Base-by-base conservation (phyloP, 2,329 filamentous ascomycete genomes). In the Hysterium pulicare region DNA sequence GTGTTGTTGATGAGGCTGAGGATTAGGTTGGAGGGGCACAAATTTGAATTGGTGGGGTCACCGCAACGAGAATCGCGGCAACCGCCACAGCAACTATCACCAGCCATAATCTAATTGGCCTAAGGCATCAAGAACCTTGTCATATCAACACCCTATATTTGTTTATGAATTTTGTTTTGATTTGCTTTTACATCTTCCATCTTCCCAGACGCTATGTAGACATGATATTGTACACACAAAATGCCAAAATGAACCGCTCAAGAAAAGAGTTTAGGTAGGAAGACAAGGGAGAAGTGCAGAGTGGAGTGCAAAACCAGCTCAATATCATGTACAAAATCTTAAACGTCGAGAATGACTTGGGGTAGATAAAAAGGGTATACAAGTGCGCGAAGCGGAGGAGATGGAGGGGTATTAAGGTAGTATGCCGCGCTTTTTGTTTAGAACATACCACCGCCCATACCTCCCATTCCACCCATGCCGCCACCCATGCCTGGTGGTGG, bases 371-470 rank as follows among this genome's bases (percentile, higher is more conserved):
- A 54, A 54, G 57, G 58, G 53, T 60, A 62, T 62, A 64, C 50
- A 51, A 46, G 50, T 59, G 49, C 7, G 34, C 7, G 21, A 21
- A 26, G 37, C 5, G 17, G 41, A 49, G 42, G 33, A 52, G 53
- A 54, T 56, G 55, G 60, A 50, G 55, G 50, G 53, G 55, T 42
- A 56, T 58, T 50, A 50, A 50, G 48, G 60, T 45, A 47, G 53
- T 52, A 49, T 45, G 45, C 51, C 33, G 35, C 40, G 38, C 40
- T 49, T 46, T 47, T 26, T 46, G 41, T 57, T 74, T 78, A 79
- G 72, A 79, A 79, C 83, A 87, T 87, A 54, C 81, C 81, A 45
- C 76, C 77, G 30, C 75, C 76, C 77, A 84, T 85, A 51, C 81
- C 79, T 38, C 78, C 77, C 69, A 76, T 77, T 28, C 74, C 75